Conservation (phyloP, 108 stramenopile genomes). For the Aureococcus anophagefferens region DNA sequence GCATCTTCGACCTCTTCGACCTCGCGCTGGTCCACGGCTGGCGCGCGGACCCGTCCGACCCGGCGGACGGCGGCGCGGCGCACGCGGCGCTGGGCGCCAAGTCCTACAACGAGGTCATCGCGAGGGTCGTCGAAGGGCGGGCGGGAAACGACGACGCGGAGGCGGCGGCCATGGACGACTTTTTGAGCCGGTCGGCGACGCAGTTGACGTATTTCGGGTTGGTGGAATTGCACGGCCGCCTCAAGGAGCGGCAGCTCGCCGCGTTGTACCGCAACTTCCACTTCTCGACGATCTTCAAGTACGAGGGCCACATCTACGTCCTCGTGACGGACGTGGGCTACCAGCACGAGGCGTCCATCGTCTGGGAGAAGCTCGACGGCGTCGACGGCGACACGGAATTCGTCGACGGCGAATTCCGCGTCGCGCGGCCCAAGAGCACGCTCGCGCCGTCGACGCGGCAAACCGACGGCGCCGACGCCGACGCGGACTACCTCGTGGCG, state of each 20-base stretch:
- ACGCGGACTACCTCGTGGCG: not conserved
- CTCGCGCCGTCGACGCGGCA: no score
- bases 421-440: not conserved
- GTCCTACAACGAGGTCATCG: conserved; percentile 87
- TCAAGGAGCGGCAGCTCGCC: conserved; percentile 58
- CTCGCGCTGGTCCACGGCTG: conserved; percentile 92
- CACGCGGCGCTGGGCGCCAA: conserved; percentile 32
- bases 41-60: conserved; percentile 69
- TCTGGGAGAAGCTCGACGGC: conserved; percentile 79
- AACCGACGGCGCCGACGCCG: not conserved
- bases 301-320: conserved; percentile 59
- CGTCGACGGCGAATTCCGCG: conserved; percentile 38
- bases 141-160: not conserved
- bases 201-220: conserved; percentile 84
- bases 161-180: conserved; percentile 21
- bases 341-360: conserved; percentile 20
- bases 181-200: conserved; percentile 57
- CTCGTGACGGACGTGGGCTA: conserved; percentile 81
- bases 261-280: conserved; percentile 97
- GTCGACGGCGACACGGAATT: conserved; percentile 79
- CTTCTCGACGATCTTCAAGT: conserved; percentile 79
- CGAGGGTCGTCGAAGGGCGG: conserved; percentile 50
- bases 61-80: no score
- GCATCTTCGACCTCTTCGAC: conserved; percentile 75
- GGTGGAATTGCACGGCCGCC: conserved; percentile 51